Conservation (phyloP, 768 basidiomycete genomes). For the Tephrocybe rancida region DNA sequence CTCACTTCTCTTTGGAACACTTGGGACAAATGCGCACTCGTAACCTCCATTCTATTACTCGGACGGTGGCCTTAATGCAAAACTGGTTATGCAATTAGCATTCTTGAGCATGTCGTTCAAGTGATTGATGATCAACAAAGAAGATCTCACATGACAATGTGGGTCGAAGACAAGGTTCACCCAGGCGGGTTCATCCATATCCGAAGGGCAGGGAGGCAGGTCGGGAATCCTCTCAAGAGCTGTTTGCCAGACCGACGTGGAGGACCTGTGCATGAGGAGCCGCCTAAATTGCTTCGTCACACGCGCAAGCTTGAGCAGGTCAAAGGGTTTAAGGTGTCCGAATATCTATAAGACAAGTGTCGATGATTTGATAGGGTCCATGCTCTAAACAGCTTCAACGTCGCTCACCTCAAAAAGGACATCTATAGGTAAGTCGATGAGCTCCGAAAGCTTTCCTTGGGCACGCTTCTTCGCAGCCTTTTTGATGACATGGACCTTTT, state of each 20-base stretch:
- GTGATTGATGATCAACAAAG: too few relatives aligned
- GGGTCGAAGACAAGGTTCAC: not conserved
- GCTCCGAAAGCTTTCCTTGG: constrained; percentile 30
- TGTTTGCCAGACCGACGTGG: not conserved
- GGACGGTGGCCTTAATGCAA: constrained; percentile 31
- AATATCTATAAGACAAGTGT: too few relatives aligned
- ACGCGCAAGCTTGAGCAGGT: constrained; percentile 1
- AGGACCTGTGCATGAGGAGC: not conserved
- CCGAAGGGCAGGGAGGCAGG: not conserved
- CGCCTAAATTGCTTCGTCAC: not conserved
- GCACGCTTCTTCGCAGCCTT: constrained; percentile 12
- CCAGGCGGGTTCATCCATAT: constrained; percentile 2
- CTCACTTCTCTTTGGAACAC: constrained; percentile 34
- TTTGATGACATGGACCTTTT: not conserved
- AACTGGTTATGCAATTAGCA: constrained; percentile 29
- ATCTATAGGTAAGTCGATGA: constrained; percentile 40
- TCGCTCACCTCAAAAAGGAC: constrained; percentile 49
- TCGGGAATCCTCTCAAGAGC: not conserved
- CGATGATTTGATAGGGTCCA: too few relatives aligned
- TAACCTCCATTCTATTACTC: constrained; percentile 40
- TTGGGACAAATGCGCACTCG: constrained; percentile 36
- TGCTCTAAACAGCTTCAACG: too few relatives aligned
- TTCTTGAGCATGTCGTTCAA: too few relatives aligned
- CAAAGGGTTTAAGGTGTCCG: not conserved
- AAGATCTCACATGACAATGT: constrained; percentile 15